Percentiles rank a stretch among this genome's conserved stretches.
Evolutionary conservation across 164 flowering plant species (phyloP).

Genomic region (Chloranthus sessilifolius): DNA sequence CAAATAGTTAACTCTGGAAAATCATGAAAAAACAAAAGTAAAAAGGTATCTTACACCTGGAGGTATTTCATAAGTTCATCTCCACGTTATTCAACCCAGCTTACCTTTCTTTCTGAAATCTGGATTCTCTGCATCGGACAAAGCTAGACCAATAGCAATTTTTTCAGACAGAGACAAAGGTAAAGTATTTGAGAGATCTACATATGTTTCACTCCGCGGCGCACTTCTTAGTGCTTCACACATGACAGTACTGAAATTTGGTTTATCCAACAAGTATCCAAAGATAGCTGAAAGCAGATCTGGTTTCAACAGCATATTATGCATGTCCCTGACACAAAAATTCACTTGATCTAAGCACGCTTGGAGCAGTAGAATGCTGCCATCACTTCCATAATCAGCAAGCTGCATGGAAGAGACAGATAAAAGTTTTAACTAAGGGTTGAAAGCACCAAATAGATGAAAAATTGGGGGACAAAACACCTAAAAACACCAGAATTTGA

Average conservation of each 20-base stretch:
- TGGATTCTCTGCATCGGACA: conserved; percentile 62
- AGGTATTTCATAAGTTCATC: background rate
- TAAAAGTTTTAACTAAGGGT: no score
- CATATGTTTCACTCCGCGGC: conserved; percentile 39
- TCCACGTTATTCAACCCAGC: conserved; percentile 9
- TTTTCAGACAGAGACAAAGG: conserved; percentile 60
- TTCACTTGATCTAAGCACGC: conserved; percentile 53
- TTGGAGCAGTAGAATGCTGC: conserved; percentile 61
- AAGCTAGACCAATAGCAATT: conserved; percentile 77
- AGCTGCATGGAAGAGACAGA: conserved; percentile 39
- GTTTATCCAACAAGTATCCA: conserved; percentile 46
- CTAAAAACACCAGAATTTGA: no score
- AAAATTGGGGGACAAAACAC: no score
- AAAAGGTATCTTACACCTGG: background rate
- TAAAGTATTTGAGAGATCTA: conserved; percentile 52
- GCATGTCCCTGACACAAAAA: conserved; percentile 26
- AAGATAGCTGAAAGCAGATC: conserved; percentile 41
- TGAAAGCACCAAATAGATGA: no score
- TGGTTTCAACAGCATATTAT: conserved; percentile 36
- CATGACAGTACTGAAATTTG: conserved; percentile 64
- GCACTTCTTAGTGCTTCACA: conserved; percentile 41
- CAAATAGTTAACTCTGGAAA: background rate
- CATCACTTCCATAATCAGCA: conserved; percentile 59
- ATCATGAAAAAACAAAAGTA: background rate
- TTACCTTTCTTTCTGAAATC: conserved; percentile 57